Evolutionary conservation across 164 flowering plant species (phyloP), one percentile per base, ranked within the genome.

Genomic region (Tetrastigma voinierianum): DNA sequence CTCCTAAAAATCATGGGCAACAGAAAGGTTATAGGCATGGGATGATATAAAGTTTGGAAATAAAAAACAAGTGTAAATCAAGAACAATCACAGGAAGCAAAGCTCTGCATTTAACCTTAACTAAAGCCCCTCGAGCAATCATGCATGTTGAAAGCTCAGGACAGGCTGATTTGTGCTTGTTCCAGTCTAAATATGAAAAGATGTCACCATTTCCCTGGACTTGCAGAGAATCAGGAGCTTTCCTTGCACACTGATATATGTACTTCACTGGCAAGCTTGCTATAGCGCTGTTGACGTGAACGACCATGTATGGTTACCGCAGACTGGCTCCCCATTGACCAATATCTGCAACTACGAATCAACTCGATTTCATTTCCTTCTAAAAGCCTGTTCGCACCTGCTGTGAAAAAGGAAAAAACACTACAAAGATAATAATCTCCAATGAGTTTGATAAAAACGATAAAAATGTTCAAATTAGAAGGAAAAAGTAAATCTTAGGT

Each of bases 201-300:
- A 96, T 75, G 74, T 96, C 99, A 13, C 99, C 99, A 79, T 95
- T 92, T 67, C 99, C 99, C 24, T 90, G 59, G 16, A 95, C 97
- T 72, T 81, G 98, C 69, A 89, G 77, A 55, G 69, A 10, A 45
- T 75, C 68, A 16, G 97, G 88, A 23, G 94, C 87, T 74, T 83
- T 82, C 68, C 67, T 78, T 47, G 89, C 86, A 81, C 99, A 95
- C 54, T 83, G 81, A 70, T 88, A 79, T 63, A 95, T 77, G 75
- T 92, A 95, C 16, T 86, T 95, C 99, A 71, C 92, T 93, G 72
- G 99, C 96, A 74, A 84, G 88, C 78, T 95, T 95, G 82, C 90
- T 90, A 63, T 95, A 95, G 7, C 99, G 89, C 67, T 95, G 99
- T 75, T 95, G 99, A 52, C 98, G 88, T 68, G 99, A 81, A 49